Conservation (phyloP, 192 early-diverging fungal species). For the Chytriomyces sp. region DNA sequence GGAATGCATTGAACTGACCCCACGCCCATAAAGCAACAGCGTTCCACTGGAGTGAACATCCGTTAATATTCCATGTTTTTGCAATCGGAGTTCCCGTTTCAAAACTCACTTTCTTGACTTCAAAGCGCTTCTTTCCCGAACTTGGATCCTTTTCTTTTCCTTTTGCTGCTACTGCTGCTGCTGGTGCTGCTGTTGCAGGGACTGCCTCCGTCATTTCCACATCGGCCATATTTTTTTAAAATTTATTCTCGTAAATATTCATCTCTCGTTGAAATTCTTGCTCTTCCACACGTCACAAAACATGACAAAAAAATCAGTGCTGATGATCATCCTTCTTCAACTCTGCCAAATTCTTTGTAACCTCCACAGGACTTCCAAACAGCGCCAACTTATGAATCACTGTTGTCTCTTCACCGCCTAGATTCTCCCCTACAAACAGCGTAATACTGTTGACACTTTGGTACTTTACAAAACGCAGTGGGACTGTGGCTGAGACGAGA, state of each 20-base stretch:
- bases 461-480: slow-evolving; percentile 91
- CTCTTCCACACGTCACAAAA: background rate
- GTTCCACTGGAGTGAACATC: slow-evolving; percentile 77
- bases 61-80: background rate
- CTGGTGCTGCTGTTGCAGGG: slow-evolving; percentile 36
- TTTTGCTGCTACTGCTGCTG: slow-evolving; percentile 43
- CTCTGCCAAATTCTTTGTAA: slow-evolving; percentile 61
- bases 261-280: background rate
- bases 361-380: slow-evolving; percentile 73
- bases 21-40: slow-evolving; percentile 99
- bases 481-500: slow-evolving; percentile 55
- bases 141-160: slow-evolving; percentile 60
- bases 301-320: slow-evolving; percentile 8
- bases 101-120: slow-evolving; percentile 85
- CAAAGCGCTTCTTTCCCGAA: slow-evolving; percentile 80
- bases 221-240: slow-evolving; percentile 43
- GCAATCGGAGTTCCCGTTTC: background rate
- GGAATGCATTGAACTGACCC: slow-evolving; percentile 62
- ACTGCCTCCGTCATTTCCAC: slow-evolving; percentile 39
- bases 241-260: slow-evolving; percentile 14
- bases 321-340: slow-evolving; percentile 49
- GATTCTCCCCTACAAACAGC: slow-evolving; percentile 70
- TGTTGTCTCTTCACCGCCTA: slow-evolving; percentile 82
- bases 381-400: slow-evolving; percentile 77
- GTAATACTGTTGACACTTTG: slow-evolving; percentile 84